These are phyloP conservation scores for Leishmania guyanensis DNA, from an alignment of 208 protist genomes.

Conservation along the genomic window DNA sequence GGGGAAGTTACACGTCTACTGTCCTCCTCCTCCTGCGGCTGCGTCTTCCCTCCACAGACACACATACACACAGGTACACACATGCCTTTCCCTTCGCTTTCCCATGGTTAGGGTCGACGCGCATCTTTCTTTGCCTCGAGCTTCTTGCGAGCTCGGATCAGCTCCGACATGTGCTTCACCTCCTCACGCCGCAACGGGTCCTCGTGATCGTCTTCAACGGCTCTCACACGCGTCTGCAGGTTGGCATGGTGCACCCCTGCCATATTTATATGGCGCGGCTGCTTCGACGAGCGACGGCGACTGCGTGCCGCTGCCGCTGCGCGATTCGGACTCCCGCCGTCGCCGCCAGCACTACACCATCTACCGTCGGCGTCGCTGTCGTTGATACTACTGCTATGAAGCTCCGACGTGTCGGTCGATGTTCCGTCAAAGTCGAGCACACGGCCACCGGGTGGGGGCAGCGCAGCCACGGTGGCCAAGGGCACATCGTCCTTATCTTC, in stretches of 20 bases:
- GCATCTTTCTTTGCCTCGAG: constrained; percentile 33
- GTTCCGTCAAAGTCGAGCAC: constrained; percentile 25
- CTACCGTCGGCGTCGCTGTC: not conserved
- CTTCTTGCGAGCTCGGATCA: constrained; percentile 40
- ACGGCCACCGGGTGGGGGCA: constrained; percentile 24
- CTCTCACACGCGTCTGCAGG: not conserved
- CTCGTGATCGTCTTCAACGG: constrained; percentile 17
- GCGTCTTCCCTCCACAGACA: not conserved
- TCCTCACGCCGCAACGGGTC: constrained; percentile 65
- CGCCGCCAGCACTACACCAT: not conserved
- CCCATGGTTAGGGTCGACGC: not conserved
- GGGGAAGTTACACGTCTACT: not conserved
- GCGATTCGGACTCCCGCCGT: not conserved
- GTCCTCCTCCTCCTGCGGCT: not conserved
- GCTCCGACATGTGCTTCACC: constrained; percentile 62
- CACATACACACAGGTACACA: not conserved
- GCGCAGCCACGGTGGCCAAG: constrained; percentile 18
- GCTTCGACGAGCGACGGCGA: not conserved
- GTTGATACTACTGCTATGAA: not conserved
- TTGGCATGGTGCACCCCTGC: not conserved
- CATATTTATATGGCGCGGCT: not conserved
- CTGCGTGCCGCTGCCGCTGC: not conserved
- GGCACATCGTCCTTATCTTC: constrained; percentile 14
- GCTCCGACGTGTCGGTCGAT: constrained; percentile 9
- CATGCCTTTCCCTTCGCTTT: not conserved